These are phyloP conservation scores for Cardamine resedifolia DNA, from an alignment of 345 rosid genomes.

Conservation along the genomic window DNA sequence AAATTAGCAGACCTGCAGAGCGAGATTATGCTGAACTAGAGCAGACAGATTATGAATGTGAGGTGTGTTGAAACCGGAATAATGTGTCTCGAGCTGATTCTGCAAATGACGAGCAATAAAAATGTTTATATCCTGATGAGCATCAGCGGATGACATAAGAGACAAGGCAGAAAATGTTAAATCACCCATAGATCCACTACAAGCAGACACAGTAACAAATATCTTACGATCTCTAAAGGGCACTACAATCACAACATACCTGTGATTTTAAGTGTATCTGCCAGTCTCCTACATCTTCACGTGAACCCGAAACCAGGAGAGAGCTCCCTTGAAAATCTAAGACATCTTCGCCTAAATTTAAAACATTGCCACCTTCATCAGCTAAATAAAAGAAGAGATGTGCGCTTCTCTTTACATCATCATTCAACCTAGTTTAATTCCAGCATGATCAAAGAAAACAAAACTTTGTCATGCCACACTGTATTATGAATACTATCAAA, in stretches of 20 bases:
- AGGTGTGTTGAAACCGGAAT: slow-evolving; percentile 88
- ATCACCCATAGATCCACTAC: slow-evolving; percentile 11
- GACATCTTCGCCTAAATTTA: slow-evolving; percentile 49
- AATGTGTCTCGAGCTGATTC: slow-evolving; percentile 71
- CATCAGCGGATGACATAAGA: slow-evolving; percentile 16
- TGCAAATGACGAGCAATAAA: slow-evolving; percentile 37
- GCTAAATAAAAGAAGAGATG: slow-evolving; percentile 92
- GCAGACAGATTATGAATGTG: slow-evolving; percentile 90
- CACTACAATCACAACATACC: slow-evolving; percentile 43
- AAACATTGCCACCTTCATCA: slow-evolving; percentile 77
- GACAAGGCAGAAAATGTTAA: not conserved
- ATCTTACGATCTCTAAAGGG: not conserved
- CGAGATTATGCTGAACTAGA: slow-evolving; percentile 77
- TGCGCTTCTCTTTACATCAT: slow-evolving; percentile 54
- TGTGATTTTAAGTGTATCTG: slow-evolving; percentile 75
- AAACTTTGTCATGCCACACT: slow-evolving; percentile 8
- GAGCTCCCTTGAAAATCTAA: slow-evolving; percentile 49
- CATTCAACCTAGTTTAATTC: slow-evolving; percentile 45
- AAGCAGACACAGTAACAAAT: slow-evolving; percentile 1
- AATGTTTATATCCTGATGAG: slow-evolving; percentile 26
- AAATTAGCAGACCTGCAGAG: slow-evolving; percentile 57
- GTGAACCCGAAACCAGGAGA: slow-evolving; percentile 81
- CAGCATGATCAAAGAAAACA: slow-evolving; percentile 5
- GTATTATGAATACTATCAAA: not conserved
- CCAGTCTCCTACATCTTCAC: slow-evolving; percentile 73